Evolutionary conservation across 352 stramenopile species (phyloP).

Genomic region (Blastocystis sp.): DNA sequence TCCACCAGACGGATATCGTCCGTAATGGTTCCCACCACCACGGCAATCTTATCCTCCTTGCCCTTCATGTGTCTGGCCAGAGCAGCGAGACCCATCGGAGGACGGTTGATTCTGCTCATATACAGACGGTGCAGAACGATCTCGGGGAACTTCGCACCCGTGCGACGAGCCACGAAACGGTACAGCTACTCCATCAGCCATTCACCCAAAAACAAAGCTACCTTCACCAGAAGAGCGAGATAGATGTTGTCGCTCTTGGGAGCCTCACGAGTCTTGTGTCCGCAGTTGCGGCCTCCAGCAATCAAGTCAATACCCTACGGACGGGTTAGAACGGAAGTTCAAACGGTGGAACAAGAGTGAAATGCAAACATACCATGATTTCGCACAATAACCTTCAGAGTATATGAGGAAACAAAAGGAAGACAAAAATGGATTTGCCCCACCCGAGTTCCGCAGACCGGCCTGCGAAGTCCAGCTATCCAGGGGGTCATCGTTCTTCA

Average conservation of each 20-base stretch:
- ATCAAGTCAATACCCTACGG: slow-evolving; percentile 5
- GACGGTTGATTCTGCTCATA: no score
- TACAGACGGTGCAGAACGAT: no score
- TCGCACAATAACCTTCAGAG: not conserved
- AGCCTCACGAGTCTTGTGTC: slow-evolving; percentile 15
- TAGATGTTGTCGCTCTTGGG: slow-evolving; percentile 33
- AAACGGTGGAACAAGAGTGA: not conserved
- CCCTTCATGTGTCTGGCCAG: no score
- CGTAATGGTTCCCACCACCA: no score
- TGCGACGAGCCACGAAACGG: not conserved
- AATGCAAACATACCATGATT: not conserved
- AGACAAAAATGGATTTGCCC: no score
- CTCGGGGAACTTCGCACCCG: no score
- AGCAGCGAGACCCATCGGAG: no score
- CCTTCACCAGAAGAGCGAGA: slow-evolving; percentile 6
- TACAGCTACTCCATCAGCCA: not conserved
- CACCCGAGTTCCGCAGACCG: not conserved
- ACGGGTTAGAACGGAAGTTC: not conserved
- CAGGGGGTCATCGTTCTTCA: no score
- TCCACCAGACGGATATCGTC: no score
- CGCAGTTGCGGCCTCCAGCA: not conserved
- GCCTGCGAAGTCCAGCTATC: no score
- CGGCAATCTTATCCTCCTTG: no score
- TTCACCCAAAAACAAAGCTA: not conserved
- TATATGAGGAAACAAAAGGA: not conserved